Evolutionary conservation across 306 rosid genomes (phyloP).

Genomic region (Astragalus membranaceus): DNA sequence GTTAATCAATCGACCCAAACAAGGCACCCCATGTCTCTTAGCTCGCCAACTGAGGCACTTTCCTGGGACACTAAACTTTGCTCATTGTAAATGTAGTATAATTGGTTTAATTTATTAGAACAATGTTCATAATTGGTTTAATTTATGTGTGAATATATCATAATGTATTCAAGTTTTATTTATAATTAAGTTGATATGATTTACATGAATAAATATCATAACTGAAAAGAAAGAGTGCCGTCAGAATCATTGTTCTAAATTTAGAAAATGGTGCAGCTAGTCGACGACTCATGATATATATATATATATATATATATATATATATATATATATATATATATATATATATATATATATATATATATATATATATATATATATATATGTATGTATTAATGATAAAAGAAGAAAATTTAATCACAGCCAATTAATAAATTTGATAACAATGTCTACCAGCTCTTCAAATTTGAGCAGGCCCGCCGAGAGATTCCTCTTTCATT

Average conservation of each 20-base stretch:
- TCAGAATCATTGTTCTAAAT: conserved; percentile 10
- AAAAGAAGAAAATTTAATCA: neutral
- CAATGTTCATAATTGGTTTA: no score
- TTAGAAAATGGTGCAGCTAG: conserved; percentile 1
- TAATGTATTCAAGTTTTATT: neutral
- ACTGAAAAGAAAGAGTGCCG: no score
- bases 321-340: neutral
- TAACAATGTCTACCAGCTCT: conserved; percentile 17
- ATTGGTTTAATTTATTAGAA: no score
- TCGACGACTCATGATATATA: neutral
- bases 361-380: no score
- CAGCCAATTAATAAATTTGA: conserved; percentile 20
- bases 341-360: neutral
- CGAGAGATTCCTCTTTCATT: neutral
- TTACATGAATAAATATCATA: neutral
- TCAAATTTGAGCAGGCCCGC: conserved; percentile 2
- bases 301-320: neutral
- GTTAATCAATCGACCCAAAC: no score
- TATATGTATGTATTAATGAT: neutral
- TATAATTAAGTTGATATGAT: neutral
- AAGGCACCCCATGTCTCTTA: no score
- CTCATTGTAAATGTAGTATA: no score
- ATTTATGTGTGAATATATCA: no score
- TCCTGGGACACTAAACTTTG: no score
- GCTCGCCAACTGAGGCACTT: no score